phyloP scores from a whole-genome alignment of 2,329 filamentous ascomycete species.

The Penicillium sp. region DNA sequence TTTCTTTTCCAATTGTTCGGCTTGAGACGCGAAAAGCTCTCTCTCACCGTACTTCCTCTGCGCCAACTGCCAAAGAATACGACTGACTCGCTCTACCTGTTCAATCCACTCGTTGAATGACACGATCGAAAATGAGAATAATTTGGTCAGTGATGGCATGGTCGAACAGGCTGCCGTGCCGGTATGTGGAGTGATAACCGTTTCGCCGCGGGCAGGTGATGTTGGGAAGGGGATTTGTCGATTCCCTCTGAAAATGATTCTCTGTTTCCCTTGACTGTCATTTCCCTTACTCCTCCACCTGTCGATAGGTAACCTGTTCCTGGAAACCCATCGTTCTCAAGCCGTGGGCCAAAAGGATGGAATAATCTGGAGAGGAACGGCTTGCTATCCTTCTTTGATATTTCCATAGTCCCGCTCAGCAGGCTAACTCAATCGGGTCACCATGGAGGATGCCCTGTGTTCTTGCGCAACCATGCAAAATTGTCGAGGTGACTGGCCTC shows the following conservation, averaged over 20 bases:
- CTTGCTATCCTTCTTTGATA: not conserved
- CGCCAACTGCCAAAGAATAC: not conserved
- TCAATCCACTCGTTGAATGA: not conserved
- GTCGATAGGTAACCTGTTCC: not conserved
- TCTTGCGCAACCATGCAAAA: not conserved
- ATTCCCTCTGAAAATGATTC: not conserved
- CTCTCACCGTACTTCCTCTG: not conserved
- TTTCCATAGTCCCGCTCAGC: not conserved
- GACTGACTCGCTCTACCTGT: not conserved
- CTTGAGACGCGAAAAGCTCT: not conserved
- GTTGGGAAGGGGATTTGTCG: not conserved
- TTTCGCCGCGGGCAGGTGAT: not conserved
- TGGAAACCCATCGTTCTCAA: too few relatives aligned
- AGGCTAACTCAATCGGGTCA: not conserved
- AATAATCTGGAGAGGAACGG: too few relatives aligned
- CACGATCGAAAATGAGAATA: not conserved
- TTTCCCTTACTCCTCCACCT: too few relatives aligned
- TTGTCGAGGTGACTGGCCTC: not conserved
- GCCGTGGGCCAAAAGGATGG: too few relatives aligned
- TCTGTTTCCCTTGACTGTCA: not conserved
- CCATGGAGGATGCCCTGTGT: too few relatives aligned
- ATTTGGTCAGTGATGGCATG: not conserved
- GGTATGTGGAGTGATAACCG: not conserved
- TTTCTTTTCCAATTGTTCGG: conserved; percentile 24
- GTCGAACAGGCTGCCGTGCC: not conserved